Base-by-base conservation (phyloP, 768 basidiomycete species). In the Tulasnella sp. region DNA sequence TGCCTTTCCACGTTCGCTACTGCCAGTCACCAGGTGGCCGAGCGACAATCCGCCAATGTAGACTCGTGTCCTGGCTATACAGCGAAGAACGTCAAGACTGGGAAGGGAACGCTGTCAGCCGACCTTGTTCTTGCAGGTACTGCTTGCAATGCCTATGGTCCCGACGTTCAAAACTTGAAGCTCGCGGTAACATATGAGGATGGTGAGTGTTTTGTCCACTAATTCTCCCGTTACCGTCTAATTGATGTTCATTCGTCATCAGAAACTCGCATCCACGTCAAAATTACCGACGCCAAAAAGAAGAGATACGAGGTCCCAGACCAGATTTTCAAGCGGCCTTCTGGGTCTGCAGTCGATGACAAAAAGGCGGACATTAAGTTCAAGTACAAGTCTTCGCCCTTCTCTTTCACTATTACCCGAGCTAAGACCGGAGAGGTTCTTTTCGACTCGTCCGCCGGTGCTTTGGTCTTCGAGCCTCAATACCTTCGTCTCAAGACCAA, bases 381-480 rank as follows among this genome's bases (percentile, higher is more conserved):
- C 84, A 84, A 85, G 48, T 85, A 81, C 74, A 81, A 76, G 24
- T 44, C 80, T 12, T 75, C 83, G 12, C 85, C 86, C 0, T 87
- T 86, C 82, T 83, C 83, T 9, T 86, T 86, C 81, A 85, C 83
- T 82, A 83, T 86, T 79, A 83, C 84, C 31, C 81, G 20, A 7
- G 81, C 84, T 20, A 81, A 80, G 12, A 80, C 82, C 8, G 82
- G 82, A n/a, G 84, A 84, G n/a, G 78, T 85, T 75, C 81, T 82
- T 34, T 82, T 82, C 50, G 89, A 90, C 24, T 93, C 92, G 3
- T 87, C 87, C 1, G 87, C 88, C 11, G 88, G 91, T 82, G 87
- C 93, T 0, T 85, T 94, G 85, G 90, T 96, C 81, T 94, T 92
- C 83, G 92, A 94, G 82, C 89, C 92, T 1, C 93, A 94, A 85